Base-by-base conservation (phyloP, 2,329 filamentous ascomycete genomes). In the Pseudomassariella vexata region DNA sequence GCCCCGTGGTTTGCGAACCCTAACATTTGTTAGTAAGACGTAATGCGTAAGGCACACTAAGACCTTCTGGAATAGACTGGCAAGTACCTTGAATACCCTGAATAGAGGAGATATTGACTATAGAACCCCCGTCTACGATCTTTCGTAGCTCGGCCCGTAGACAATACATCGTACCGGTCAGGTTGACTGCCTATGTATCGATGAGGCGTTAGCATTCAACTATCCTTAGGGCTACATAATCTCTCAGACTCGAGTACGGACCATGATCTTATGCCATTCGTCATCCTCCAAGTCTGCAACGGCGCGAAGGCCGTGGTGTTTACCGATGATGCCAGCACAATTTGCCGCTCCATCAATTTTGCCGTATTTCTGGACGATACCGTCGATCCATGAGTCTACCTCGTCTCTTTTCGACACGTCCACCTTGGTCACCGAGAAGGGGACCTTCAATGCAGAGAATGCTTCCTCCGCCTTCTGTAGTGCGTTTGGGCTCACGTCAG, bases 21-120 rank as follows among this genome's bases (percentile, higher is more conserved):
- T 60, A 39, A 17, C 14, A 18, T 17, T 22, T 20, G 30, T 32
- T 24, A 32, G 30, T 7, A 15, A 15, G 9, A 6, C 22, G 18
- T 9, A 12, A 20, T 14, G 28, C 3, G 5, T 21, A 10, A 29
- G 12, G 19, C 18, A 15, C 9, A 21, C 10, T 12, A 15, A 20
- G n/a, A 21, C 16, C 15, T 11, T 7, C 19, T 22, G 19, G 3
- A 25, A 15, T 9, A 15, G 19, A 30, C 15, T 41, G n/a, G n/a
- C 24, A 24, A 14, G 48, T 53, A 49, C 64, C 65, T 37, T 63
- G 59, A 3, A 66, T 47, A 5, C 73, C 73, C 22, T 70, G 65
- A 20, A 70, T 68, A 26, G 67, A 74, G 17, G 67, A 60, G 18
- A 71, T 60, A 46, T 75, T 79, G 33, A 80, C 75, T 45, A 80